Percentiles rank a stretch among this genome's conserved stretches.
phyloP scores from a whole-genome alignment of 768 basidiomycete genomes.

The Gloeopeniophorella convolvens region DNA sequence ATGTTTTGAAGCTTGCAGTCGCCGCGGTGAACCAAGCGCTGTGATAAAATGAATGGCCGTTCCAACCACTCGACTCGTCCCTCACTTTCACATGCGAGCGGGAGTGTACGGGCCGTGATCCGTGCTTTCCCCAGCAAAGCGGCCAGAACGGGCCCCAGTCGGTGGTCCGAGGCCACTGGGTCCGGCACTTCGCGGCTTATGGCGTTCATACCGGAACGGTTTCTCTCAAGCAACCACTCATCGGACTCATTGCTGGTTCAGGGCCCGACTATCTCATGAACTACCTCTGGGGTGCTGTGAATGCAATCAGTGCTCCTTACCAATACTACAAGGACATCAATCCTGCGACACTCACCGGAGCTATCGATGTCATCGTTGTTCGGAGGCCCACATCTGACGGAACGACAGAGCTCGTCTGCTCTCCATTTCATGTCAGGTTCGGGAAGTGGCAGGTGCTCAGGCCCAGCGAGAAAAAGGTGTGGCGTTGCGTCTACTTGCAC shows the following conservation, averaged over 20 bases:
- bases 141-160: too few relatives aligned
- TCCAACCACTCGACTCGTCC: too few relatives aligned
- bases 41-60: too few relatives aligned
- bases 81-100: too few relatives aligned
- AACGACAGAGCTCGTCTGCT: conserved; percentile 71
- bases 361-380: conserved; percentile 98
- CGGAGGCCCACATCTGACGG: conserved; percentile 61
- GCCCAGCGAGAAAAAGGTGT: conserved; percentile 88
- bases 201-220: too few relatives aligned
- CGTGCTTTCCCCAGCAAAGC: too few relatives aligned
- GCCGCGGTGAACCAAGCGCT: too few relatives aligned
- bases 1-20: too few relatives aligned
- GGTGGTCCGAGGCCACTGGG: too few relatives aligned
- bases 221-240: too few relatives aligned
- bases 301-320: conserved; percentile 78
- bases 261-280: conserved; percentile 46
- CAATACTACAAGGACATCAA: conserved; percentile 94
- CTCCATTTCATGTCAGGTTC: conserved; percentile 96
- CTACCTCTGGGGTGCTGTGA: conserved; percentile 82
- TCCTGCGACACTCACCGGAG: conserved; percentile 93
- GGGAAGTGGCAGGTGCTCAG: conserved; percentile 95
- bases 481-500: conserved; percentile 20
- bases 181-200: too few relatives aligned
- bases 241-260: not conserved
- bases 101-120: too few relatives aligned